A percentile compares a stretch with the other conserved stretches of the same genome.
Conservation (phyloP, 2,329 filamentous ascomycete species). For the Calonectria honghensis region DNA sequence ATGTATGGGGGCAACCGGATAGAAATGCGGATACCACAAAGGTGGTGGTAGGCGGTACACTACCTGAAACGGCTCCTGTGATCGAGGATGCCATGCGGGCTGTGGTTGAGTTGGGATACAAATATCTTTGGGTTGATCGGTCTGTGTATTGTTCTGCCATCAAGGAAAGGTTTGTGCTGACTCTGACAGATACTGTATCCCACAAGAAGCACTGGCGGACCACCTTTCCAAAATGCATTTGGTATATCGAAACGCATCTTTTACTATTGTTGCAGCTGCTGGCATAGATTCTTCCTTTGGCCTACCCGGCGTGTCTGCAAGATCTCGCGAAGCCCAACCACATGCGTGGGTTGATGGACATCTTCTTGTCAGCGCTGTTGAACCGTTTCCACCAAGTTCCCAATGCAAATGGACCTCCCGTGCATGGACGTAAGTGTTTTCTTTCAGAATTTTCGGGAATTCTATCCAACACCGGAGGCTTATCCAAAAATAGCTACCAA, state of each 20-base stretch:
- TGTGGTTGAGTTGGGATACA: constrained; percentile 16
- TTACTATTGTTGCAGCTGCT: constrained; percentile 32
- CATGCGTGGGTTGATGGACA: background rate
- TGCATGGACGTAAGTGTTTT: constrained; percentile 25
- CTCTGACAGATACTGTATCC: constrained; percentile 25
- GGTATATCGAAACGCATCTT: constrained; percentile 12
- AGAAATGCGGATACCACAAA: background rate
- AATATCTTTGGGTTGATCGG: constrained; percentile 35
- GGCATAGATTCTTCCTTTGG: constrained; percentile 22
- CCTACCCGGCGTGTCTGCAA: constrained; percentile 15
- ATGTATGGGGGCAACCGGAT: constrained; percentile 28
- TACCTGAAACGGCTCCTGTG: constrained; percentile 2
- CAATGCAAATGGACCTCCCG: constrained; percentile 20
- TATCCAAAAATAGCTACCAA: constrained; percentile 8
- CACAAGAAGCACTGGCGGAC: background rate
- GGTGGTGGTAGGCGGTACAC: background rate
- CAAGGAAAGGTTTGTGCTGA: background rate
- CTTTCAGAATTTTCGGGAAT: background rate
- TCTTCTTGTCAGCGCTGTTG: constrained; percentile 18
- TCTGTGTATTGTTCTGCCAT: background rate
- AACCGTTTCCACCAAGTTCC: background rate
- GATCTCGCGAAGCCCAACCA: background rate
- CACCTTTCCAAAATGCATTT: constrained; percentile 32
- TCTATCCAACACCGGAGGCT: background rate
- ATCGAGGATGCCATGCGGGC: constrained; percentile 27